phyloP scores from a whole-genome alignment of 208 protist species.

The Histomonas meleagridis region DNA sequence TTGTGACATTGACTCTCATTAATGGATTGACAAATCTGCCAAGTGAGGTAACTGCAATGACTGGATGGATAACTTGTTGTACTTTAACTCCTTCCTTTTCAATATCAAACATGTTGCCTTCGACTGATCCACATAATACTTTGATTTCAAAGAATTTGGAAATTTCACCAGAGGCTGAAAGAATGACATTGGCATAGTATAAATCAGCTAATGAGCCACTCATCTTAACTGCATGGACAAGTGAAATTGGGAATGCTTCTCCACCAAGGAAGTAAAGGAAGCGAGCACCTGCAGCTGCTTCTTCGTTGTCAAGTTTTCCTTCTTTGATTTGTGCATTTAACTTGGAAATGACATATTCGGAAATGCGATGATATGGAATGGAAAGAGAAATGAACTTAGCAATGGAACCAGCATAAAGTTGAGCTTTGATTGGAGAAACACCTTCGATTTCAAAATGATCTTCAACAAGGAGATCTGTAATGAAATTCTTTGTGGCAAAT shows the following conservation, averaged over 20 bases:
- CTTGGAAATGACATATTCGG: not conserved
- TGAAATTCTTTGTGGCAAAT: not conserved
- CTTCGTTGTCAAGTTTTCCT: not conserved
- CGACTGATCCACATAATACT: not conserved
- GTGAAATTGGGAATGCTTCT: not conserved
- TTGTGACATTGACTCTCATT: not conserved
- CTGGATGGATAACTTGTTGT: not conserved
- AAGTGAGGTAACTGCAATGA: not conserved
- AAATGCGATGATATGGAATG: not conserved
- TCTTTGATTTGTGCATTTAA: not conserved
- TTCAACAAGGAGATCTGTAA: not conserved
- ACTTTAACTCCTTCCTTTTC: not conserved
- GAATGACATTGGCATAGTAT: not conserved
- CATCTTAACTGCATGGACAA: not conserved
- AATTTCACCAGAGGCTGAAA: not conserved
- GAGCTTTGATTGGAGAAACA: not conserved
- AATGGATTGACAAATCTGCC: not conserved
- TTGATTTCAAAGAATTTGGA: not conserved
- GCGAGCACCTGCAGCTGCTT: not conserved
- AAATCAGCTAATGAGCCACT: not conserved
- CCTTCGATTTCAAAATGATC: conserved; percentile 11
- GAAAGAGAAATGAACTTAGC: not conserved
- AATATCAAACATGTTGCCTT: not conserved
- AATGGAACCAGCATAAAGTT: not conserved
- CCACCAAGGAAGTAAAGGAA: too few species aligned